Percentiles rank a stretch among this genome's conserved stretches.
Evolutionary conservation across 129 eudicot species (phyloP).

Genomic region (Apium graveolens): DNA sequence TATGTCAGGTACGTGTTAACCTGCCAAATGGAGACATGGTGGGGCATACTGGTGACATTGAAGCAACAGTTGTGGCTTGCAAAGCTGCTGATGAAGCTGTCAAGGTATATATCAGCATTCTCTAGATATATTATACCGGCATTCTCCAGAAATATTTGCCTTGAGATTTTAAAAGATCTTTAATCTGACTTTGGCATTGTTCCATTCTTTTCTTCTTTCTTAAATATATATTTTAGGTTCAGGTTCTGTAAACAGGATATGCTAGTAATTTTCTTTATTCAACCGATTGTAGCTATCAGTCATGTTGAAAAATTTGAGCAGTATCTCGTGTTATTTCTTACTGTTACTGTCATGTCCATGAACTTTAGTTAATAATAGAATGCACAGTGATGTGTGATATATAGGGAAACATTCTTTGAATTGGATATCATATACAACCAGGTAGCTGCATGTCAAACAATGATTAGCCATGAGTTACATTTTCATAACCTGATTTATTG

Average conservation of each 20-base stretch:
- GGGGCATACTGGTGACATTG: constrained; percentile 90
- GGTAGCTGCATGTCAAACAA: too few relatives aligned
- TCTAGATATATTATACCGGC: not conserved
- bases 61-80: constrained; percentile 85
- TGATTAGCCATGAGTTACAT: not conserved
- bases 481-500: constrained; percentile 3
- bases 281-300: not conserved
- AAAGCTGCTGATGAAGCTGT: constrained; percentile 95
- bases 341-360: not conserved
- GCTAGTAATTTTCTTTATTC: not conserved
- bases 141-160: not conserved
- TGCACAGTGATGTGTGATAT: constrained; percentile 1
- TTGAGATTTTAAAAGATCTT: not conserved
- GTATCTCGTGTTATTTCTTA: not conserved
- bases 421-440: not conserved
- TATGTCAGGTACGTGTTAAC: constrained; percentile 76
- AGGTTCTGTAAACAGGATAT: not conserved
- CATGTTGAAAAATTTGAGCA: not conserved
- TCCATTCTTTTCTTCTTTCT: not conserved
- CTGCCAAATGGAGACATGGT: constrained; percentile 94
- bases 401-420: not conserved
- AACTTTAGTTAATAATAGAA: not conserved
- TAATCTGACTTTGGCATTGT: not conserved
- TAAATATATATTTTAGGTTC: not conserved
- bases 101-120: constrained; percentile 38